Conservation (phyloP, 768 basidiomycete species). For the Tubosaeta sp. region DNA sequence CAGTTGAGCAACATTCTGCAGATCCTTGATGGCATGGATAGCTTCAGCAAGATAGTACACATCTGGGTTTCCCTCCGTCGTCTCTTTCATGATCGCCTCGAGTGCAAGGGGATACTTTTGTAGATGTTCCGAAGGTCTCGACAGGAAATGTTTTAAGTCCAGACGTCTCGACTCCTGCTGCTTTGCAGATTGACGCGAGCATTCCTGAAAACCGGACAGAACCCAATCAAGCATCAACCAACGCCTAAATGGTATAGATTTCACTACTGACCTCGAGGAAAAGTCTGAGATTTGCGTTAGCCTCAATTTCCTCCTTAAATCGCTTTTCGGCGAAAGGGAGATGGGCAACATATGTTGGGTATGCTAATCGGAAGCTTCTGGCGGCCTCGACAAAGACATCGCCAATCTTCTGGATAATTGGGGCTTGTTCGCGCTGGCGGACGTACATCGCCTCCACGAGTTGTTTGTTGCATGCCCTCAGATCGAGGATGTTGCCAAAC, state of each 20-base stretch:
- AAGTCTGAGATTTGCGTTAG: slow-evolving; percentile 73
- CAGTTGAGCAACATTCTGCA: slow-evolving; percentile 78
- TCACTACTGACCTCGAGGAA: slow-evolving; percentile 70
- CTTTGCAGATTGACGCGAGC: slow-evolving; percentile 43
- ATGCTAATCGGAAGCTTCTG: slow-evolving; percentile 80
- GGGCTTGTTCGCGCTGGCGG: slow-evolving; percentile 77
- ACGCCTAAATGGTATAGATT: not conserved
- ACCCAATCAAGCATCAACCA: slow-evolving; percentile 2
- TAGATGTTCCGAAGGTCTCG: slow-evolving; percentile 58
- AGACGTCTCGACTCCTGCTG: slow-evolving; percentile 55
- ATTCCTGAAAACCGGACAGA: slow-evolving; percentile 12
- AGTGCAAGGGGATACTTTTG: slow-evolving; percentile 74
- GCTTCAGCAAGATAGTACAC: slow-evolving; percentile 80
- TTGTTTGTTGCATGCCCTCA: slow-evolving; percentile 78
- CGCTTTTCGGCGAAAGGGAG: slow-evolving; percentile 82
- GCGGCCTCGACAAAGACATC: slow-evolving; percentile 87
- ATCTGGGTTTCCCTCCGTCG: slow-evolving; percentile 76
- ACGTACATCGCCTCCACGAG: slow-evolving; percentile 85
- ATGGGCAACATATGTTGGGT: slow-evolving; percentile 82
- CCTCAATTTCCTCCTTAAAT: slow-evolving; percentile 81
- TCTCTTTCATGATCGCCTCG: slow-evolving; percentile 83
- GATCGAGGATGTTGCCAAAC: slow-evolving; percentile 82
- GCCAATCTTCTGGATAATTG: slow-evolving; percentile 80
- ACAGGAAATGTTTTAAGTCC: slow-evolving; percentile 60
- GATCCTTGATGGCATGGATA: slow-evolving; percentile 74